Evolutionary conservation across 148 eudicot genomes (phyloP).

Genomic region (Dysphania ambrosioides): DNA sequence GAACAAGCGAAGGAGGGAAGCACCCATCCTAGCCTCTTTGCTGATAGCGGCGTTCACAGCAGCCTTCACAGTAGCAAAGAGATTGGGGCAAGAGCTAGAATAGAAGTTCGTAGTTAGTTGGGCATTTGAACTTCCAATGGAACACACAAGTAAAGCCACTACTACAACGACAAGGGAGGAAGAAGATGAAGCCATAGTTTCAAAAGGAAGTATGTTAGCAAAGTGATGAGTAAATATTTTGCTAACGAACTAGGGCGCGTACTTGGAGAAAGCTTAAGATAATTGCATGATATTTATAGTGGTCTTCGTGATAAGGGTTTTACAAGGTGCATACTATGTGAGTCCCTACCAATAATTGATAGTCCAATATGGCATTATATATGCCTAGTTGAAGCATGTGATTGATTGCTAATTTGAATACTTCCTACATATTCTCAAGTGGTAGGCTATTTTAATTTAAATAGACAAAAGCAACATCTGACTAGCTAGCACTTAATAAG

Average conservation of each 20-base stretch:
- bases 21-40: conserved; percentile 78
- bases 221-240: neutral
- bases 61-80: conserved; percentile 39
- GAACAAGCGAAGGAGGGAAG: conserved; percentile 75
- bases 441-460: conserved; percentile 1
- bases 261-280: conserved; percentile 2
- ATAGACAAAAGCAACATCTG: too few species aligned
- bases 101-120: conserved; percentile 58
- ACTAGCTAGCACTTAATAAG: too few species aligned
- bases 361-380: too few species aligned
- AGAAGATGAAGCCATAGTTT: conserved; percentile 40
- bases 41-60: conserved; percentile 50
- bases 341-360: conserved; percentile 5
- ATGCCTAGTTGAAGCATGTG: conserved; percentile 1
- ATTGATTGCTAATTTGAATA: neutral
- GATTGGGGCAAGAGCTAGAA: conserved; percentile 65
- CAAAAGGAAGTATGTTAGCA: neutral
- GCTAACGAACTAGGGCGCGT: neutral
- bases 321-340: neutral
- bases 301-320: neutral
- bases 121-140: conserved; percentile 47
- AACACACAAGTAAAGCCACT: conserved; percentile 28
- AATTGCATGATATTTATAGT: conserved; percentile 21
- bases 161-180: conserved; percentile 17
- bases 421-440: neutral